Conservation (phyloP, 108 stramenopile genomes). For the Cylindrotheca closterium region DNA sequence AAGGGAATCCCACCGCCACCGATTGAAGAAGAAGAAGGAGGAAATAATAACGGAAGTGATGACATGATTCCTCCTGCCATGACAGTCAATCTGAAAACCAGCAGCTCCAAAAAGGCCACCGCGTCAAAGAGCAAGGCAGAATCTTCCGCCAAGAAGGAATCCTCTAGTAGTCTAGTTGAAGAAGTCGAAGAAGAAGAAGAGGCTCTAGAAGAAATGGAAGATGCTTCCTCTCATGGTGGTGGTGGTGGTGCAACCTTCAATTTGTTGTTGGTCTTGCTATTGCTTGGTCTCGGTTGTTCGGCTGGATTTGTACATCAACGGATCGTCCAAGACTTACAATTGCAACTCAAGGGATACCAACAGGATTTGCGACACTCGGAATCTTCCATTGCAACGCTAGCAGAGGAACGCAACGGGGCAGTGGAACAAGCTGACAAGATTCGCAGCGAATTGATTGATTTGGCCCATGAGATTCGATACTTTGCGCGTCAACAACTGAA, state of each 20-base stretch:
- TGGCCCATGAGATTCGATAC: neutral
- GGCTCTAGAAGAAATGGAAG: neutral
- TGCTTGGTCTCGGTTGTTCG: neutral
- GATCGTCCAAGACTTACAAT: neutral
- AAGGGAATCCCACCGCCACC: neutral
- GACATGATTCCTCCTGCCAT: neutral
- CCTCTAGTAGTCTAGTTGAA: too few species aligned
- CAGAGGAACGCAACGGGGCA: neutral
- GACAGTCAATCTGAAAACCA: too few species aligned
- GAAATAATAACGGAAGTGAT: neutral
- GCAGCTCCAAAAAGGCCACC: too few species aligned
- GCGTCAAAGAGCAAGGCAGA: too few species aligned
- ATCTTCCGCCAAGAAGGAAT: too few species aligned
- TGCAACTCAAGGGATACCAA: neutral
- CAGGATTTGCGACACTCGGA: neutral
- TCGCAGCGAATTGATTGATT: neutral
- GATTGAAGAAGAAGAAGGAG: neutral
- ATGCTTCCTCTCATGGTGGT: neutral
- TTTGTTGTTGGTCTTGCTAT: too few species aligned
- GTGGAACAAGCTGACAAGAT: neutral
- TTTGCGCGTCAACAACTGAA: neutral
- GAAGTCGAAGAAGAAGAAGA: neutral
- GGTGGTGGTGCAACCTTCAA: too few species aligned
- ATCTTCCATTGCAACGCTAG: neutral
- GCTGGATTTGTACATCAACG: neutral